These are phyloP conservation scores for Byssoonygena ceratinophila DNA, from an alignment of 2,329 filamentous ascomycete species.

Conservation along the genomic window DNA sequence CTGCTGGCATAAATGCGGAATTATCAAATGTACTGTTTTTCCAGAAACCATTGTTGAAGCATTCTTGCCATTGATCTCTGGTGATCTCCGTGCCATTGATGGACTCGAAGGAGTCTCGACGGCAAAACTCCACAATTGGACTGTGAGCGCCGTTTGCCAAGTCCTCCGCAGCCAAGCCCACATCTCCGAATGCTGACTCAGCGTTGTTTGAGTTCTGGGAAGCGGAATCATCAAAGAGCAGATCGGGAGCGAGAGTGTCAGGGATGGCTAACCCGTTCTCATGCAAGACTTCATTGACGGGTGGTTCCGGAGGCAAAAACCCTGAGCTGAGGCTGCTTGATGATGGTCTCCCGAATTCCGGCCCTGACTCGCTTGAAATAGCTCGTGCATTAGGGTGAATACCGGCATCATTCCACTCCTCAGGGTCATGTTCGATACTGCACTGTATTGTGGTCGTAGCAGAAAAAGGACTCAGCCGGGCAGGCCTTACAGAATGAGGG, in stretches of 20 bases:
- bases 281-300: background rate
- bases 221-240: background rate
- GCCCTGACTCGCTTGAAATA: background rate
- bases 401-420: background rate
- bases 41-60: slow-evolving; percentile 9
- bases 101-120: background rate
- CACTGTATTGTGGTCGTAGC: background rate
- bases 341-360: background rate
- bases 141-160: background rate
- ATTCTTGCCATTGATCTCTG: slow-evolving; percentile 1
- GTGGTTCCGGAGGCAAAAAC: background rate
- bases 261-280: background rate
- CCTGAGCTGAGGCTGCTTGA: background rate
- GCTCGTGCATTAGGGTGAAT: background rate
- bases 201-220: background rate
- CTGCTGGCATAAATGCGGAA: background rate
- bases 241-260: background rate
- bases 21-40: slow-evolving; percentile 4
- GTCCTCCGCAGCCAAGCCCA: background rate
- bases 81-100: background rate
- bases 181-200: slow-evolving; percentile 1
- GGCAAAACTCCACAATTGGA: background rate
- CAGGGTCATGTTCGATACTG: background rate
- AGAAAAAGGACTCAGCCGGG: background rate
- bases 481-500: background rate